A percentile compares a stretch with the other conserved stretches of the same genome.
phyloP scores from a whole-genome alignment of 345 rosid species.

The Limnanthes douglasii region DNA sequence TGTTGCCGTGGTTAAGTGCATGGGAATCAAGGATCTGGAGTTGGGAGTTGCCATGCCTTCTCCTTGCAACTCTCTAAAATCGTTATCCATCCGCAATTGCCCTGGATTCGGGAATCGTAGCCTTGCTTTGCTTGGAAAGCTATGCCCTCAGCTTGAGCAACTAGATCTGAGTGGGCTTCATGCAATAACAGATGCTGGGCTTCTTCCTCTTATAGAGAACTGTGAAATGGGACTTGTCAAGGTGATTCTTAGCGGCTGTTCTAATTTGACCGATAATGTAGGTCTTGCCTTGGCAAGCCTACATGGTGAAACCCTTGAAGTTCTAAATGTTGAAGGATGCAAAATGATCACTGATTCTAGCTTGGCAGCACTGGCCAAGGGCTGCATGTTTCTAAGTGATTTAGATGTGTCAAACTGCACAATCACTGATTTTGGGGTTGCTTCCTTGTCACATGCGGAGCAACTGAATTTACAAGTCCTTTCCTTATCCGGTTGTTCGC shows the following conservation, averaged over 20 bases:
- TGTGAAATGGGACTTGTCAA: conserved; percentile 48
- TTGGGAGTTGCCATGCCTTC: conserved; percentile 21
- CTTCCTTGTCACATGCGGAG: conserved; percentile 33
- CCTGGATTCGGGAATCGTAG: conserved; percentile 73
- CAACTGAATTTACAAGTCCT: conserved; percentile 60
- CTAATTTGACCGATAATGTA: conserved; percentile 49
- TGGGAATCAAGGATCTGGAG: conserved; percentile 47
- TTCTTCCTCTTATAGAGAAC: conserved; percentile 40
- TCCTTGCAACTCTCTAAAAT: conserved; percentile 36
- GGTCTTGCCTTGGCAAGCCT: conserved; percentile 35
- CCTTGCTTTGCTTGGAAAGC: conserved; percentile 49
- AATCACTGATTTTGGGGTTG: conserved; percentile 49
- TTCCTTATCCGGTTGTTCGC: conserved; percentile 53
- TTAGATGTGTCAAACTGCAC: conserved; percentile 64
- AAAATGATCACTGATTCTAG: conserved; percentile 45
- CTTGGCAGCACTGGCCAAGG: conserved; percentile 45
- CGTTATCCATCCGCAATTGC: conserved; percentile 55
- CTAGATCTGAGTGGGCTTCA: conserved; percentile 54
- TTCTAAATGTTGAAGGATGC: conserved; percentile 66
- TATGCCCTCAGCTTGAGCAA: conserved; percentile 61
- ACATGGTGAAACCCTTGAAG: conserved; percentile 64
- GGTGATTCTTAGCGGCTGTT: conserved; percentile 64
- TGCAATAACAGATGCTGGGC: conserved; percentile 60
- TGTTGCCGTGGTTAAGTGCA: conserved; percentile 50
- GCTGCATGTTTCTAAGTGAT: conserved; percentile 60